Evolutionary conservation across 164 flowering plant species (phyloP), one percentile per base, ranked within the genome.

Genomic region (Umbilicus rupestris): DNA sequence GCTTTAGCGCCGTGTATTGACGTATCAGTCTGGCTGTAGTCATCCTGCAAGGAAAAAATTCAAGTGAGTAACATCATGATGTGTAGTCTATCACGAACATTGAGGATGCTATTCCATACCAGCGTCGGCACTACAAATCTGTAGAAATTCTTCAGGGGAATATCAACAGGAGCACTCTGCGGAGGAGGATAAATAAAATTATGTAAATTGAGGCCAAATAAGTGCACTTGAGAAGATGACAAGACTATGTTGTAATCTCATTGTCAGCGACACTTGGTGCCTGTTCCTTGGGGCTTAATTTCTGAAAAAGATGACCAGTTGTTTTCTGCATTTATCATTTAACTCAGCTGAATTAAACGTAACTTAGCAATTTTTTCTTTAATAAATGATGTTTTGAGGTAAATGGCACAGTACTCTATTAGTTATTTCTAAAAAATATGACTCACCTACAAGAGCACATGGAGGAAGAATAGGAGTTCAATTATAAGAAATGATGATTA

Each of bases 121-220:
- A 81, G 72, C 62, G 92, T 74, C 60, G 99, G 97, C 59, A 88
- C 72, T 10, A 94, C 96, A 77, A 78, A 94, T 89, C 99, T 80
- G 88, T 94, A 94, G 80, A 87, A 94, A 72, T 85, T 91, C 85
- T 94, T 94, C 83, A 91, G 74, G 66, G 99, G 99, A 73, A 94
- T 85, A 78, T 94, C 97, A 69, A 76, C 92, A 44, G 91, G 89
- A 31, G 99, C 88, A 79, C 99, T 91, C 99, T 94, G 97, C 73
- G 42, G 73, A n/a, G 45, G 74, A 69, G 46, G 39, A 19, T 58
- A 55, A 58, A 69, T 47, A 24, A 64, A 55, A 12, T n/a, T n/a
- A n/a, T n/a, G n/a, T n/a, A n/a, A n/a, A n/a, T n/a, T n/a, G n/a
- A n/a, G n/a, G n/a, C n/a, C n/a, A n/a, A 10, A 41, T 14, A 41